phyloP scores from a whole-genome alignment of 495 filamentous ascomycete species.

The Hypoxylon perforatum region DNA sequence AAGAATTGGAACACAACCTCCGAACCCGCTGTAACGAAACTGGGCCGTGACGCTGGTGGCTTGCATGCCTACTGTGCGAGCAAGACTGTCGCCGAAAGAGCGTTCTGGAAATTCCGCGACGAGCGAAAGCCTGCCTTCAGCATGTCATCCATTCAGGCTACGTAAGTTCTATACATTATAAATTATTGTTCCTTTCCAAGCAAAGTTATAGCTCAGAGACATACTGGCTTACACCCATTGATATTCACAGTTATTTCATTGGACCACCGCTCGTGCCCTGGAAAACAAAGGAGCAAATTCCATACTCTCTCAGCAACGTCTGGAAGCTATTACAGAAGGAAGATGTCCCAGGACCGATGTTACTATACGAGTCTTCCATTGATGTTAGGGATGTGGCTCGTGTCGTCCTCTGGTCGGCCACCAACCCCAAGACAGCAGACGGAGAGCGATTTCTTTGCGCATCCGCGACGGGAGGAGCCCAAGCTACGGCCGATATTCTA shows the following conservation, averaged over 20 bases:
- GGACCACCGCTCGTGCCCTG: constrained; percentile 43
- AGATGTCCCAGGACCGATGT: constrained; percentile 35
- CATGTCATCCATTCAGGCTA: constrained; percentile 65
- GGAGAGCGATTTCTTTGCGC: constrained; percentile 48
- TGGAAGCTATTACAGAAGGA: constrained; percentile 34
- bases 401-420: constrained; percentile 43
- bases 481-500: constrained; percentile 48
- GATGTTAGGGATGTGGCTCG: constrained; percentile 53
- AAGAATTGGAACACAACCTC: constrained; percentile 57
- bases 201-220: not conserved
- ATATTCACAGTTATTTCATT: constrained; percentile 41
- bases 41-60: constrained; percentile 45
- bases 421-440: constrained; percentile 25
- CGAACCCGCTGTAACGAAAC: constrained; percentile 35
- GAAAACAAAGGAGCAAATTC: constrained; percentile 30
- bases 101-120: constrained; percentile 63
- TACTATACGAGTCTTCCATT: constrained; percentile 41
- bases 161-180: constrained; percentile 16
- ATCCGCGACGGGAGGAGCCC: constrained; percentile 37
- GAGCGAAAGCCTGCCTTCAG: constrained; percentile 59
- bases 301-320: constrained; percentile 35
- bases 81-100: constrained; percentile 65
- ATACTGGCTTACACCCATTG: constrained; percentile 7
- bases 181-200: not conserved
- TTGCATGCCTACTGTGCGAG: constrained; percentile 61